Percentiles rank a stretch among this genome's conserved stretches.
Evolutionary conservation across 1,139 yeast genomes (phyloP).

Genomic region (Debaryomycetaceae sp.): DNA sequence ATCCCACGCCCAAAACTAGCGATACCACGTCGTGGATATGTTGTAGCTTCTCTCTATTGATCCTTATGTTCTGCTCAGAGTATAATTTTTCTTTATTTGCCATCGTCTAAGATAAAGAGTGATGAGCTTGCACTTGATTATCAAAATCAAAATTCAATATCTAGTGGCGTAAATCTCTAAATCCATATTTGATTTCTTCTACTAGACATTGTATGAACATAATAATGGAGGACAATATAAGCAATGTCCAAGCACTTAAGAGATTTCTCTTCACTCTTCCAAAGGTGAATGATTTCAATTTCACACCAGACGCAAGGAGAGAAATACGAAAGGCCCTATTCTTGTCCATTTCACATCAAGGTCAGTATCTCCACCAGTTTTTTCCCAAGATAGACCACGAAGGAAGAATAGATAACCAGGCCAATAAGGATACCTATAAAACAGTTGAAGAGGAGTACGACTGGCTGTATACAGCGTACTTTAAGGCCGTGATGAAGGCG

Average conservation of each 20-base stretch:
- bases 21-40: slow-evolving; percentile 64
- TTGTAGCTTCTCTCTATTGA: slow-evolving; percentile 41
- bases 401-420: not conserved
- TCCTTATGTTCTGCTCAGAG: slow-evolving; percentile 25
- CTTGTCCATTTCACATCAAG: slow-evolving; percentile 48
- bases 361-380: slow-evolving; percentile 45
- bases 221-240: slow-evolving; percentile 2
- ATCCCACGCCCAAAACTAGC: slow-evolving; percentile 62
- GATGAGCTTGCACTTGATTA: not conserved
- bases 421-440: slow-evolving; percentile 10
- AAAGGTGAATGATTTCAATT: slow-evolving; percentile 29
- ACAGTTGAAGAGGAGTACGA: slow-evolving; percentile 32
- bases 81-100: slow-evolving; percentile 8
- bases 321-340: slow-evolving; percentile 50
- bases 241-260: slow-evolving; percentile 10
- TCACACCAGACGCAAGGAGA: slow-evolving; percentile 30
- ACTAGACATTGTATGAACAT: not conserved
- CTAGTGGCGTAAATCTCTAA: slow-evolving; percentile 4
- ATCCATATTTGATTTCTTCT: not conserved
- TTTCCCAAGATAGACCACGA: slow-evolving; percentile 34
- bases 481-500: slow-evolving; percentile 6
- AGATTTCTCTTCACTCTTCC: slow-evolving; percentile 37
- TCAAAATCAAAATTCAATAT: not conserved
- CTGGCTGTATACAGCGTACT: slow-evolving; percentile 33
- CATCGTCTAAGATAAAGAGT: not conserved